Percentiles rank a stretch among this genome's conserved stretches.
Conservation (phyloP, 257 asterid genomes). For the Vinca minor region DNA sequence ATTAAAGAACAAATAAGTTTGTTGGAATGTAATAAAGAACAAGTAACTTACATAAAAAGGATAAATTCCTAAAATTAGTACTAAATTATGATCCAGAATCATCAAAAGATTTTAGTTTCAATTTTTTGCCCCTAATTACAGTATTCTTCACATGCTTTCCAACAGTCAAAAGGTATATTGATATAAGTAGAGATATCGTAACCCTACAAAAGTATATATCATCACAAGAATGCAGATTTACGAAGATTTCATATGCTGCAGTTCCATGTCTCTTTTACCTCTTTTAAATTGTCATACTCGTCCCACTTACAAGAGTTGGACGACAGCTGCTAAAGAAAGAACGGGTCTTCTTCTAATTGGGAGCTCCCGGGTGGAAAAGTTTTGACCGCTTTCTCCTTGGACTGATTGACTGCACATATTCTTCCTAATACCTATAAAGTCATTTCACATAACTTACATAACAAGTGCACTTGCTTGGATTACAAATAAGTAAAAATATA, state of each 20-base stretch:
- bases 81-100: neutral
- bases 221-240: neutral
- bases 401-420: slow-evolving; percentile 2
- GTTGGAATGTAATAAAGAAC: neutral
- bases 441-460: neutral
- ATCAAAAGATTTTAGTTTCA: neutral
- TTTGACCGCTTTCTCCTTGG: slow-evolving; percentile 1
- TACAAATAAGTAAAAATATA: neutral
- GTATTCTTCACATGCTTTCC: slow-evolving; percentile 3
- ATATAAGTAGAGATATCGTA: neutral
- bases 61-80: neutral
- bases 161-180: neutral
- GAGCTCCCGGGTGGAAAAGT: neutral
- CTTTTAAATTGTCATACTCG: neutral
- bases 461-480: neutral
- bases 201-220: neutral
- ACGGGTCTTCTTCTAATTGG: neutral
- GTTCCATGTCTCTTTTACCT: neutral
- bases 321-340: slow-evolving; percentile 5
- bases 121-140: neutral
- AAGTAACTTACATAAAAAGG: neutral
- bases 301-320: neutral
- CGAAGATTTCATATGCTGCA: neutral
- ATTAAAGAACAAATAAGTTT: no score
- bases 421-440: neutral